These are phyloP conservation scores for Penicillium lagena DNA, from an alignment of 495 filamentous ascomycete genomes.

Conservation along the genomic window DNA sequence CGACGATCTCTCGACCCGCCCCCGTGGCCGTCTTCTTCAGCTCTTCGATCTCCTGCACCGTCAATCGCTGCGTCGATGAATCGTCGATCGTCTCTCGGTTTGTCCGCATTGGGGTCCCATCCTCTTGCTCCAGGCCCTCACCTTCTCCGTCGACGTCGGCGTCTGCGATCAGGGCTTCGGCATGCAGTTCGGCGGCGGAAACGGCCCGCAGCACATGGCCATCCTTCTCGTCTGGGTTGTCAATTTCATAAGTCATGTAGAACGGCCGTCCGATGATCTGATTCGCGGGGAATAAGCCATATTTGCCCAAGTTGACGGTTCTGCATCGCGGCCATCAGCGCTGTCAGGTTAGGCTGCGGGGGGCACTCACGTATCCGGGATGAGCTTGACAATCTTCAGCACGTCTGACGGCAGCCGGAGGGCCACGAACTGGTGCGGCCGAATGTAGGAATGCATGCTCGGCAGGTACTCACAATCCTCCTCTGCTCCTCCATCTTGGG, in stretches of 20 bases:
- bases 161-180: constrained; percentile 58
- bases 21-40: constrained; percentile 73
- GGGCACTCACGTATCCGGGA: constrained; percentile 67
- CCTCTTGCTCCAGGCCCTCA: constrained; percentile 45
- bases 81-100: constrained; percentile 78
- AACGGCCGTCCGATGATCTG: constrained; percentile 82
- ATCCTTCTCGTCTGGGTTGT: constrained; percentile 55
- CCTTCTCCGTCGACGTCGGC: constrained; percentile 43
- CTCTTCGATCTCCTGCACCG: constrained; percentile 82
- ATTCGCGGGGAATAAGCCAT: constrained; percentile 80
- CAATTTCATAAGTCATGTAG: constrained; percentile 83
- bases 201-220: constrained; percentile 69
- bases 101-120: constrained; percentile 63
- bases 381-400: constrained; percentile 56
- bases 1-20: constrained; percentile 81
- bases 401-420: constrained; percentile 63
- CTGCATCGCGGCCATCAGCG: not conserved
- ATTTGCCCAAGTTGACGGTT: constrained; percentile 63
- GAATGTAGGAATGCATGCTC: constrained; percentile 45
- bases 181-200: constrained; percentile 73
- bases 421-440: constrained; percentile 56
- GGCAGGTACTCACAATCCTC: too few species aligned
- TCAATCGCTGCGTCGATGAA: constrained; percentile 71
- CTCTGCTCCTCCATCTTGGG: not conserved
- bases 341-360: not conserved